Conservation (phyloP, 192 early-diverging fungal species). For the Entophlyctis helioformis region DNA sequence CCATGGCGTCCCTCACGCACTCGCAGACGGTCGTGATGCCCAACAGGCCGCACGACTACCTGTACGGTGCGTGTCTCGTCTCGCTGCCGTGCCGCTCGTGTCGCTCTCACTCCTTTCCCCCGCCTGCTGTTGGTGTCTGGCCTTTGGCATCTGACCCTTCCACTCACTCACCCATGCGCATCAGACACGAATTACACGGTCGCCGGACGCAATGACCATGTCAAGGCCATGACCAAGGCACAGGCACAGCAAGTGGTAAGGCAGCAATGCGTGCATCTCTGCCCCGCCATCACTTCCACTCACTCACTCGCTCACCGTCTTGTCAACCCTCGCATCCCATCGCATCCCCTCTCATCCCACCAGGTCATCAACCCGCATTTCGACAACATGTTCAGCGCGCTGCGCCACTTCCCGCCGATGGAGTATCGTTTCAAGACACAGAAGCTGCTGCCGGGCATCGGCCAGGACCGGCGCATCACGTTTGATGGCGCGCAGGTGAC, state of each 20-base stretch:
- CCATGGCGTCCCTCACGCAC: too few relatives aligned
- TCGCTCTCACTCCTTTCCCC: neutral
- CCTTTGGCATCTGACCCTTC: too few relatives aligned
- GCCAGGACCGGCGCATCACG: conserved; percentile 25
- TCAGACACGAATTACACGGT: conserved; percentile 44
- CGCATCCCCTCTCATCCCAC: neutral
- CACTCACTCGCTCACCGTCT: neutral
- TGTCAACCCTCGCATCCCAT: neutral
- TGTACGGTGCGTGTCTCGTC: conserved; percentile 27
- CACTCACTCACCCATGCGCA: neutral
- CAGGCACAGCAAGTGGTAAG: conserved; percentile 39
- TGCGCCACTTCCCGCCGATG: conserved; percentile 26
- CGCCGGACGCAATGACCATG: conserved; percentile 36
- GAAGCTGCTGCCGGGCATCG: conserved; percentile 16
- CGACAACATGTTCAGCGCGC: conserved; percentile 45
- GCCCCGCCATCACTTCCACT: too few relatives aligned
- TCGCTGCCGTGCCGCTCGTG: neutral
- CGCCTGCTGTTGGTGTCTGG: neutral
- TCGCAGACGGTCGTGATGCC: conserved; percentile 21
- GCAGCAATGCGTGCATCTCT: neutral
- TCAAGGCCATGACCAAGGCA: conserved; percentile 22
- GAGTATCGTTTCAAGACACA: conserved; percentile 21
- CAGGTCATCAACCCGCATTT: conserved; percentile 41
- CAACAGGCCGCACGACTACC: conserved; percentile 41
- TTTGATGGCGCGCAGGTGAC: conserved; percentile 21